These are phyloP conservation scores for Ophiocordyceps camponoti-leonardi DNA, from an alignment of 2,329 filamentous ascomycete genomes.

Conservation along the genomic window DNA sequence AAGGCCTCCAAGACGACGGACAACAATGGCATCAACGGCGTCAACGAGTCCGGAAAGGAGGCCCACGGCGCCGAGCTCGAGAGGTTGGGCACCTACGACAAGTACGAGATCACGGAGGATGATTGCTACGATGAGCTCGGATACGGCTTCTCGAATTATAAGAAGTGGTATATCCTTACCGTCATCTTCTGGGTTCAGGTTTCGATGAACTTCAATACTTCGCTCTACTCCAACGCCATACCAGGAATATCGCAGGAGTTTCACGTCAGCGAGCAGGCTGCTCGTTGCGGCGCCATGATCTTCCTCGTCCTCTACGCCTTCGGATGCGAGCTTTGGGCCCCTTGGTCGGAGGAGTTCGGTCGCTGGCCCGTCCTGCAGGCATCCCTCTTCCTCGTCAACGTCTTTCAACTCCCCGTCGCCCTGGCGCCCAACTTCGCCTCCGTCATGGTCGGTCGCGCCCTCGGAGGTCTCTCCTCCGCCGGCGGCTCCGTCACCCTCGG, in stretches of 20 bases:
- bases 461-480: conserved; percentile 54
- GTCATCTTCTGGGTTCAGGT: conserved; percentile 59
- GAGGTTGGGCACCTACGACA: conserved; percentile 20
- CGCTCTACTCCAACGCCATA: conserved; percentile 54
- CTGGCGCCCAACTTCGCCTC: conserved; percentile 57
- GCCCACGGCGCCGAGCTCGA: conserved; percentile 10
- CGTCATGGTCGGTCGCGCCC: conserved; percentile 50
- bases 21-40: conserved; percentile 2
- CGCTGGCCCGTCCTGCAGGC: conserved; percentile 59
- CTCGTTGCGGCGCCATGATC: conserved; percentile 57
- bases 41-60: conserved; percentile 3
- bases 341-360: conserved; percentile 72
- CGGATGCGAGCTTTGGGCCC: conserved; percentile 77
- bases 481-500: conserved; percentile 58
- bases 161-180: conserved; percentile 58
- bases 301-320: conserved; percentile 71
- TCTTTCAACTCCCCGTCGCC: conserved; percentile 58
- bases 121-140: conserved; percentile 52
- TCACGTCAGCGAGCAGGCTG: conserved; percentile 47
- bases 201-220: conserved; percentile 68
- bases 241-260: conserved; percentile 50
- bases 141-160: conserved; percentile 39
- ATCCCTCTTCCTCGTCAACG: conserved; percentile 58
- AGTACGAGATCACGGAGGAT: conserved; percentile 29
- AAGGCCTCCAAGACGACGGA: conserved; percentile 14